These are phyloP conservation scores for Phlyctochytrium bullatum DNA, from an alignment of 192 early-diverging fungal genomes.

Conservation along the genomic window DNA sequence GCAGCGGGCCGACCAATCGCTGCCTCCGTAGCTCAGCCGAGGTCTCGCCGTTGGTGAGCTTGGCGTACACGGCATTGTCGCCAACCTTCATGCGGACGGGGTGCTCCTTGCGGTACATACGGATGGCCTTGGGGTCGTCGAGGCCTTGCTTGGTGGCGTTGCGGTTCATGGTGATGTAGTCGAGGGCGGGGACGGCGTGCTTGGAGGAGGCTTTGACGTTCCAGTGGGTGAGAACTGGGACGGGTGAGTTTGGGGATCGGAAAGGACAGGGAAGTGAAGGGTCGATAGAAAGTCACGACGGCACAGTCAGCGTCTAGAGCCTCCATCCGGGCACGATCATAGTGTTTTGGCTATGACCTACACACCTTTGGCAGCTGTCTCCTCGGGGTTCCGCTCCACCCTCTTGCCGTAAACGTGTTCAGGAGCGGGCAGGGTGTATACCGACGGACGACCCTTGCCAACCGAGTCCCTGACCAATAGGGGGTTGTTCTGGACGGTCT, in stretches of 20 bases:
- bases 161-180: slow-evolving; percentile 63
- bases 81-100: slow-evolving; percentile 50
- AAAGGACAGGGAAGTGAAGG: neutral
- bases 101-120: slow-evolving; percentile 43
- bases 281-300: neutral
- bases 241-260: slow-evolving; percentile 40
- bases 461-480: slow-evolving; percentile 48
- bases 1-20: slow-evolving; percentile 35
- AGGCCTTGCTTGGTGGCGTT: slow-evolving; percentile 46
- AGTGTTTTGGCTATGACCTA: neutral
- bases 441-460: slow-evolving; percentile 48
- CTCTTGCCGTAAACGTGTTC: slow-evolving; percentile 53
- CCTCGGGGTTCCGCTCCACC: slow-evolving; percentile 40
- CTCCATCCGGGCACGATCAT: neutral
- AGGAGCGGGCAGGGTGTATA: slow-evolving; percentile 46
- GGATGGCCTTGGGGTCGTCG: slow-evolving; percentile 39
- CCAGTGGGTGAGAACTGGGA: slow-evolving; percentile 55
- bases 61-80: slow-evolving; percentile 27
- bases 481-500: slow-evolving; percentile 35
- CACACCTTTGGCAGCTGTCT: slow-evolving; percentile 44
- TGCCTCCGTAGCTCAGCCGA: slow-evolving; percentile 19
- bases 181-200: slow-evolving; percentile 40
- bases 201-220: slow-evolving; percentile 42
- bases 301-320: neutral
- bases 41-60: slow-evolving; percentile 25